A percentile compares a stretch with the other conserved stretches of the same genome.
phyloP scores from a whole-genome alignment of 345 rosid species.

The Alliaria petiolata region DNA sequence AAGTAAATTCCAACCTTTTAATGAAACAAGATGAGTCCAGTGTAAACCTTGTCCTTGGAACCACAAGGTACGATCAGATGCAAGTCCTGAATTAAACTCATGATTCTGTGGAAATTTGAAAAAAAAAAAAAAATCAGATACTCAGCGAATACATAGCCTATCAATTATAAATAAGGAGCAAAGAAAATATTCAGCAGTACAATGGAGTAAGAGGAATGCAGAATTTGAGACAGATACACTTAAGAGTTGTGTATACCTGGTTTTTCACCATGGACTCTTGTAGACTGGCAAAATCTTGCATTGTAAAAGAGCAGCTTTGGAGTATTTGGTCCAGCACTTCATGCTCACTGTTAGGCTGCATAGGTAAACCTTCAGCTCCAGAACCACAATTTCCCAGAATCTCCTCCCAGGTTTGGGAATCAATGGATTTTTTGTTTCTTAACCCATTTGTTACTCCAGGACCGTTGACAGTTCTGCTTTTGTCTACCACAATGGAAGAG shows the following conservation, averaged over 20 bases:
- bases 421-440: constrained; percentile 44
- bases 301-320: constrained; percentile 32
- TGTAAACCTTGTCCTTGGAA: constrained; percentile 39
- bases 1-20: neutral
- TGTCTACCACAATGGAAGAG: constrained; percentile 37
- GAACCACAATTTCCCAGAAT: constrained; percentile 40
- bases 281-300: constrained; percentile 47
- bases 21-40: constrained; percentile 16
- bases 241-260: constrained; percentile 44
- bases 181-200: neutral
- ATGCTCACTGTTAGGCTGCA: constrained; percentile 44
- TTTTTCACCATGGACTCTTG: constrained; percentile 42
- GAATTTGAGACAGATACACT: neutral
- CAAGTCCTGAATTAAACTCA: constrained; percentile 40
- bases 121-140: neutral
- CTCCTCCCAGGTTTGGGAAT: constrained; percentile 65
- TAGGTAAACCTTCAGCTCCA: constrained; percentile 43
- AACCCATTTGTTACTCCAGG: constrained; percentile 46
- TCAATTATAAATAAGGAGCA: neutral
- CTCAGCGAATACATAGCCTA: neutral
- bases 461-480: constrained; percentile 31
- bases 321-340: constrained; percentile 47
- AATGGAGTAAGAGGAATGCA: neutral
- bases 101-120: constrained; percentile 28
- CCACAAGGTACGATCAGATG: constrained; percentile 31